Evolutionary conservation across 495 filamentous ascomycete genomes (phyloP).

Genomic region (Entonaema liquescens): DNA sequence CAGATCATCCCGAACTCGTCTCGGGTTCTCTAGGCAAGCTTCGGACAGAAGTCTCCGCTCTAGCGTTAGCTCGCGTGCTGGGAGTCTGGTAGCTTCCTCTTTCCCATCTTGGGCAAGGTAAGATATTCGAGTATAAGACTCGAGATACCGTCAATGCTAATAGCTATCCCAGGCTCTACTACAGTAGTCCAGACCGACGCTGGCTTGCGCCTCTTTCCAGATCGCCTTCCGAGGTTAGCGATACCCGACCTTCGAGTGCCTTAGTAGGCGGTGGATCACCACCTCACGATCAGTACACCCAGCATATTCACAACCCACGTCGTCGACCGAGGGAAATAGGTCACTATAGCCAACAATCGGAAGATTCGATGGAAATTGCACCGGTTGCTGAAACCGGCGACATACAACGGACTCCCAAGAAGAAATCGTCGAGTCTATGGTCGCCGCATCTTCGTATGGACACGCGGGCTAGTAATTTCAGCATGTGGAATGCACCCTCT

Average conservation of each 20-base stretch:
- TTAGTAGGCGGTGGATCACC: slow-evolving; percentile 53
- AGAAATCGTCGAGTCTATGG: slow-evolving; percentile 69
- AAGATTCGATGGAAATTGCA: slow-evolving; percentile 47
- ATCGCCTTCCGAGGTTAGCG: slow-evolving; percentile 50
- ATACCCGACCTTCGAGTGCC: slow-evolving; percentile 53
- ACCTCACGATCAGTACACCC: slow-evolving; percentile 57
- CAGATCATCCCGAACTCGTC: slow-evolving; percentile 56
- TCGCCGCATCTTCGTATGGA: slow-evolving; percentile 79
- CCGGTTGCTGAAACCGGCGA: slow-evolving; percentile 36
- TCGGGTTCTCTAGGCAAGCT: slow-evolving; percentile 54
- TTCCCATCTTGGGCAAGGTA: slow-evolving; percentile 73
- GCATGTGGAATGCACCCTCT: slow-evolving; percentile 74
- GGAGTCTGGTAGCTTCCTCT: slow-evolving; percentile 63
- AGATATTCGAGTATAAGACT: slow-evolving; percentile 10
- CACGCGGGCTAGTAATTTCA: slow-evolving; percentile 61
- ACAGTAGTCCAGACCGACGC: slow-evolving; percentile 62
- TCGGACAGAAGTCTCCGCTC: slow-evolving; percentile 60
- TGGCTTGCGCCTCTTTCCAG: slow-evolving; percentile 54
- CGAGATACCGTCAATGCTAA: slow-evolving; percentile 15
- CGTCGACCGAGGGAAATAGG: slow-evolving; percentile 55
- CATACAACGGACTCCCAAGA: slow-evolving; percentile 43
- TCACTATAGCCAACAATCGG: slow-evolving; percentile 26
- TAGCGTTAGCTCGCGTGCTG: slow-evolving; percentile 55
- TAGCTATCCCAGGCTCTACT: slow-evolving; percentile 53
- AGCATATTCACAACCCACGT: slow-evolving; percentile 61